Conservation (phyloP, 352 stramenopile species). For the Elongisporangium anandrum region DNA sequence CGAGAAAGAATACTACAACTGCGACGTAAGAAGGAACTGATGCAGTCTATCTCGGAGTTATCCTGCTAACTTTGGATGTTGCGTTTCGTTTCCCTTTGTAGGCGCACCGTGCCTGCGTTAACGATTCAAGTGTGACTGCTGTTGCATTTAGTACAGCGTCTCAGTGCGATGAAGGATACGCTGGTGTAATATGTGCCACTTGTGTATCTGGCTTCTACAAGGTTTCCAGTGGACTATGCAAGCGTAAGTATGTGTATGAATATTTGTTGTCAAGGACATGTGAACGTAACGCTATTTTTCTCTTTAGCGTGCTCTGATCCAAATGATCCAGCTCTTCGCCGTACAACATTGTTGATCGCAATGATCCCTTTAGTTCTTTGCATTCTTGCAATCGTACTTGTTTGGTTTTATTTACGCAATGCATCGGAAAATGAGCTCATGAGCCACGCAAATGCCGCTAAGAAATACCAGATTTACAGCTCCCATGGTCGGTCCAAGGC, state of each 20-base stretch:
- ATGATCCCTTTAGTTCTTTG: conserved; percentile 34
- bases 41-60: no score
- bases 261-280: background rate
- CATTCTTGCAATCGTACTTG: conserved; percentile 23
- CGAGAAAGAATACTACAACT: conserved; percentile 52
- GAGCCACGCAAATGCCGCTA: conserved; percentile 43
- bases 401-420: conserved; percentile 47
- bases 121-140: conserved; percentile 5
- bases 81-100: conserved; percentile 6
- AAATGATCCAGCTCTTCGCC: conserved; percentile 27
- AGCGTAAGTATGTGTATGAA: conserved; percentile 22
- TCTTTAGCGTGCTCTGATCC: conserved; percentile 32
- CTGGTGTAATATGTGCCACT: conserved; percentile 41
- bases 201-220: conserved; percentile 51
- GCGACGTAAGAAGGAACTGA: conserved; percentile 32
- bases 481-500: conserved; percentile 7
- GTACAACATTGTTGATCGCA: conserved; percentile 29
- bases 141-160: conserved; percentile 12
- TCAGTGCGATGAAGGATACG: conserved; percentile 50
- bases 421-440: conserved; percentile 42
- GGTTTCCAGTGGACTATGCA: conserved; percentile 51
- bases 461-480: conserved; percentile 49
- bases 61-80: no score
- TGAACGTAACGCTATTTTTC: background rate
- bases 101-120: conserved; percentile 23